Evolutionary conservation across 2,329 filamentous ascomycete genomes (phyloP), one percentile per base, ranked within the genome.

Genomic region (Colletotrichum sp.): DNA sequence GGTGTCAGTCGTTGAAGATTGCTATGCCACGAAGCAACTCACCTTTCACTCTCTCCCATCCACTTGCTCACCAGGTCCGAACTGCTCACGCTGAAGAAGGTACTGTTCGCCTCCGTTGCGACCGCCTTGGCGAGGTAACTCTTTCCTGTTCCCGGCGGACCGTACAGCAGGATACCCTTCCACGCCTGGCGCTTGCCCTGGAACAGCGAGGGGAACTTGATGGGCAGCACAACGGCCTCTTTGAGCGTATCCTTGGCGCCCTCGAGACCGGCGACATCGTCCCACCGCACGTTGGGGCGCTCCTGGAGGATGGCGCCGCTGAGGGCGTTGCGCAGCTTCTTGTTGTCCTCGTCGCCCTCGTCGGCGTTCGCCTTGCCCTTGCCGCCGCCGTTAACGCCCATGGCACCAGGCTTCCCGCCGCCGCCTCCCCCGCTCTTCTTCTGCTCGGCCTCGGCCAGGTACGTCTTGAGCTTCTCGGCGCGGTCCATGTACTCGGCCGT

Each of bases 31-130:
- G 26, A 24, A 26, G 13, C 30, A 28, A 57, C 89, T 65, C 88
- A 98, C 95, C 96, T 92, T 92, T 99, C 97, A 89, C 95, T 98
- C 87, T 99, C 97, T 88, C 97, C 97, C 97, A 99, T 99, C 97
- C 97, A 99, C 84, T 99, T 99, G 85, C 95, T 98, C 77, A 99
- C 97, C 85, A 99, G 85, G 84, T 99, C 97, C 83, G 95, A 98
- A 89, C 95, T 98, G 87, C 95, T 98, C 79, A 99, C 96, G 82
- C 96, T 98, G 90, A 99, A 99, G 84, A 99, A 99, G 5, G 97
- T 99, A 86, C 96, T 98, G 86, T 99, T 99, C 75, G 97, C 97
- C 86, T 99, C 97, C 21, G 97, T 99, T 69, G 97, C 97, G 67
- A 99, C 96, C 4, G 97, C 97, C 86, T 99, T 99, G 77, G 97